These are phyloP conservation scores for Protomyces arabidopsidicola DNA, from an alignment of 1,139 yeast species.

Conservation along the genomic window DNA sequence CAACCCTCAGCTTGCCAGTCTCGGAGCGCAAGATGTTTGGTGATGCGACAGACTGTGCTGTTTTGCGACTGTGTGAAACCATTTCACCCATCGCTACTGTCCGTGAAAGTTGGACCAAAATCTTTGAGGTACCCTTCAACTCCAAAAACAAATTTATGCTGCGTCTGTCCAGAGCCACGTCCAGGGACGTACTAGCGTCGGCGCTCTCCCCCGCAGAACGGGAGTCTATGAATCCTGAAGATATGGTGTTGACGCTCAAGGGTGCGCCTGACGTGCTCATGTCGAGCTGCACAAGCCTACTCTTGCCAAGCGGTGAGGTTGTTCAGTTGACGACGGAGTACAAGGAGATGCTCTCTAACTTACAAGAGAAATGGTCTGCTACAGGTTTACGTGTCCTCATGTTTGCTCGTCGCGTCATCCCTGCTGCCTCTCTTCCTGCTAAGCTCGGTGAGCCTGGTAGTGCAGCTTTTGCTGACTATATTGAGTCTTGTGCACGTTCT, in stretches of 20 bases:
- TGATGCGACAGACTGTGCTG: constrained; percentile 52
- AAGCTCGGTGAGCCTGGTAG: constrained; percentile 9
- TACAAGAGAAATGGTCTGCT: constrained; percentile 45
- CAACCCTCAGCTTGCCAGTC: constrained; percentile 32
- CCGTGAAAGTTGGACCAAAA: constrained; percentile 35
- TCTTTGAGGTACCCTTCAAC: constrained; percentile 46
- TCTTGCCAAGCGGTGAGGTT: constrained; percentile 34
- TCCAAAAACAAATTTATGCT: constrained; percentile 51
- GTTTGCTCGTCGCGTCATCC: constrained; percentile 33
- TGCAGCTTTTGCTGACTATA: constrained; percentile 31
- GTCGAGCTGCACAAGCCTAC: constrained; percentile 39
- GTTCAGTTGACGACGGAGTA: constrained; percentile 32
- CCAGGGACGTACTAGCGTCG: constrained; percentile 49
- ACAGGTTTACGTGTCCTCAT: constrained; percentile 49
- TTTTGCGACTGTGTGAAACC: constrained; percentile 43
- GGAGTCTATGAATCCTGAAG: constrained; percentile 40
- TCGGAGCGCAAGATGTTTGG: constrained; percentile 42
- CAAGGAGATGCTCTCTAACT: constrained; percentile 35
- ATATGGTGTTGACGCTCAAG: constrained; percentile 43
- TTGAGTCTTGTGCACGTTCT: constrained; percentile 27
- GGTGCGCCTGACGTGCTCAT: constrained; percentile 53
- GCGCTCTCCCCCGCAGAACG: constrained; percentile 9
- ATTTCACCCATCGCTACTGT: constrained; percentile 31
- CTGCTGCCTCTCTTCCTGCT: neutral
- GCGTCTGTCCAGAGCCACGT: constrained; percentile 26